phyloP scores from a whole-genome alignment of 495 filamentous ascomycete genomes.

The Xylaria cubensis region DNA sequence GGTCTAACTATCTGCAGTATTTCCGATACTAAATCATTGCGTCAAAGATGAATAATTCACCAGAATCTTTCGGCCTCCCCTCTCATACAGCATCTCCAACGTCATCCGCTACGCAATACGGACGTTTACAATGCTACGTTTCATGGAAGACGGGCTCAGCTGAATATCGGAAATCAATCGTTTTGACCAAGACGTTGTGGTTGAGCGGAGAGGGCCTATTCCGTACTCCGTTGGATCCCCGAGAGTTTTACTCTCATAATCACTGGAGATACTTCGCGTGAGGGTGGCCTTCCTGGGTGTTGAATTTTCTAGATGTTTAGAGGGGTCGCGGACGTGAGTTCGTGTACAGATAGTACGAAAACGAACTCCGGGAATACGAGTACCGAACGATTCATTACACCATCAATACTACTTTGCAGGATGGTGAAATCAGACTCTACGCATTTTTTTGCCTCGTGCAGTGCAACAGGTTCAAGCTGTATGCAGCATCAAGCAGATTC shows the following conservation, averaged over 20 bases:
- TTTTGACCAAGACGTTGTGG: not conserved
- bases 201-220: not conserved
- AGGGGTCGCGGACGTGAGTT: not conserved
- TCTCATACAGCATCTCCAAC: slow-evolving; percentile 18
- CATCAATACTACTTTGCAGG: not conserved
- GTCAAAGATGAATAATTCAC: slow-evolving; percentile 25
- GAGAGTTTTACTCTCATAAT: not conserved
- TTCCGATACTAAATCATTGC: not conserved
- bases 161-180: not conserved
- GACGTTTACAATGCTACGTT: not conserved
- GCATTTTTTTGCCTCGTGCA: not conserved
- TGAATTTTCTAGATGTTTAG: not conserved
- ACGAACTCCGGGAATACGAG: not conserved
- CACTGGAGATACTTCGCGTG: not conserved
- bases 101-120: slow-evolving; percentile 20
- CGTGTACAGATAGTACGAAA: not conserved
- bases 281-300: not conserved
- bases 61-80: slow-evolving; percentile 23
- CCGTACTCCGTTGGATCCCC: not conserved
- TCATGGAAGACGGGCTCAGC: not conserved
- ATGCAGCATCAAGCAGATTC: not conserved
- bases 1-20: not conserved
- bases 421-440: not conserved
- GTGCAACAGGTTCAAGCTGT: not conserved
- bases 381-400: not conserved